Conservation (phyloP, 139 green algal species). For the Chlorella sp. region DNA sequence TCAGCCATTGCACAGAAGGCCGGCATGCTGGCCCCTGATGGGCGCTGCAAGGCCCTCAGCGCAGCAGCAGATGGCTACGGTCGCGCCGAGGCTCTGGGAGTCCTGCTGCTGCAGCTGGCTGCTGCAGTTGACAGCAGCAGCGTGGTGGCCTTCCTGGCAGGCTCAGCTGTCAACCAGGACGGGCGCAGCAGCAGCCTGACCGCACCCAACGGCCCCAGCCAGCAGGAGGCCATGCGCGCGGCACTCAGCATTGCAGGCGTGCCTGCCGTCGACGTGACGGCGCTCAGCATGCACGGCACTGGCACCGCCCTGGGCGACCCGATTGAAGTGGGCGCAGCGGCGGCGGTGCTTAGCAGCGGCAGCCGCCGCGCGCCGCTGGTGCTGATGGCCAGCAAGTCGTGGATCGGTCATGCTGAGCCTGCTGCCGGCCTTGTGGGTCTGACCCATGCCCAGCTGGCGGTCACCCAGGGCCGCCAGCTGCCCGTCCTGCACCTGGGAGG, state of each 20-base stretch:
- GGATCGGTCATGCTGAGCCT: constrained; percentile 82
- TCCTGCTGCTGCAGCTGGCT: constrained; percentile 43
- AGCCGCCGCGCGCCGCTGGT: constrained; percentile 35
- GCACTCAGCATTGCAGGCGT: constrained; percentile 41
- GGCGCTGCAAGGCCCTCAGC: constrained; percentile 69
- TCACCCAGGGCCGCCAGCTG: constrained; percentile 20
- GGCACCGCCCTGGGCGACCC: constrained; percentile 90
- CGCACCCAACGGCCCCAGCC: constrained; percentile 67
- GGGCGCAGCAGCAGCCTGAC: constrained; percentile 64
- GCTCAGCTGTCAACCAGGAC: constrained; percentile 65
- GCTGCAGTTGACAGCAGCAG: neutral
- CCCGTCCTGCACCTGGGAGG: constrained; percentile 48
- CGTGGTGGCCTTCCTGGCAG: constrained; percentile 32
- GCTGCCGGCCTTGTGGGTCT: constrained; percentile 71
- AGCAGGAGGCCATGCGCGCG: constrained; percentile 51
- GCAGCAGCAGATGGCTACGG: constrained; percentile 63
- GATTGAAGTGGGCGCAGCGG: constrained; percentile 82
- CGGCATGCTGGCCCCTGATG: constrained; percentile 48
- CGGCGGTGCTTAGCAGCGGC: constrained; percentile 16
- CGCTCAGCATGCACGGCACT: constrained; percentile 79
- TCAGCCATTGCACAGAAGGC: constrained; percentile 54
- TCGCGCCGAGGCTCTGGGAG: constrained; percentile 61
- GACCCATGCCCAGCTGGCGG: constrained; percentile 37
- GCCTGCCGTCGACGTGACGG: constrained; percentile 19
- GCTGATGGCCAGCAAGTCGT: constrained; percentile 75